phyloP scores from a whole-genome alignment of 805 yeast species.

The Saccharomycopsis fermentans region DNA sequence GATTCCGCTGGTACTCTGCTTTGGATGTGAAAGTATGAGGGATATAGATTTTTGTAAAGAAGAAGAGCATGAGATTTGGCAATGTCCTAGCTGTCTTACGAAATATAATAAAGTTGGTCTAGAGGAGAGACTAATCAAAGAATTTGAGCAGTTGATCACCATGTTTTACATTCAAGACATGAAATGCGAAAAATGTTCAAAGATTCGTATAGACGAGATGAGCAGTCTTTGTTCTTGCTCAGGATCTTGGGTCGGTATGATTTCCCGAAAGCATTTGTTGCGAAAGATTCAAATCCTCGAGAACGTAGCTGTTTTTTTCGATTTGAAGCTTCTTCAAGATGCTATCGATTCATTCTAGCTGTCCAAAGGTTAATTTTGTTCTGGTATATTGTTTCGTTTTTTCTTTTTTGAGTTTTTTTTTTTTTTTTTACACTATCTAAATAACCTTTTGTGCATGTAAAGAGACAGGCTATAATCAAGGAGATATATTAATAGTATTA shows the following conservation, averaged over 20 bases:
- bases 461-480: too few species aligned
- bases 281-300: slow-evolving; percentile 39
- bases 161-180: slow-evolving; percentile 70
- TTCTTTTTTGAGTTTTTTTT: too few species aligned
- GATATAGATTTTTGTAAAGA: slow-evolving; percentile 81
- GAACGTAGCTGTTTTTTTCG: slow-evolving; percentile 51
- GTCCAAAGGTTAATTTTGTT: too few species aligned
- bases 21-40: slow-evolving; percentile 59
- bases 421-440: too few species aligned
- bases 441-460: too few species aligned
- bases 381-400: too few species aligned
- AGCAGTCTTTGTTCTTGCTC: slow-evolving; percentile 77
- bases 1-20: slow-evolving; percentile 65
- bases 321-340: slow-evolving; percentile 43
- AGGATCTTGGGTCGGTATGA: slow-evolving; percentile 66
- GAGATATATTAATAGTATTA: too few species aligned
- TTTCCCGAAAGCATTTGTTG: slow-evolving; percentile 35
- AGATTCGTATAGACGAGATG: slow-evolving; percentile 56
- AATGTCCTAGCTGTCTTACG: slow-evolving; percentile 57
- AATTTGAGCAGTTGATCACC: slow-evolving; percentile 45
- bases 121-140: slow-evolving; percentile 71
- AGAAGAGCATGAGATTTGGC: slow-evolving; percentile 38
- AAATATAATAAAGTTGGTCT: slow-evolving; percentile 55
- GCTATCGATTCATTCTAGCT: background rate
- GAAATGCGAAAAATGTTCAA: slow-evolving; percentile 67